A percentile compares a stretch with the other conserved stretches of the same genome.
Conservation (phyloP, 495 filamentous ascomycete genomes). For the Tirmania nivea region DNA sequence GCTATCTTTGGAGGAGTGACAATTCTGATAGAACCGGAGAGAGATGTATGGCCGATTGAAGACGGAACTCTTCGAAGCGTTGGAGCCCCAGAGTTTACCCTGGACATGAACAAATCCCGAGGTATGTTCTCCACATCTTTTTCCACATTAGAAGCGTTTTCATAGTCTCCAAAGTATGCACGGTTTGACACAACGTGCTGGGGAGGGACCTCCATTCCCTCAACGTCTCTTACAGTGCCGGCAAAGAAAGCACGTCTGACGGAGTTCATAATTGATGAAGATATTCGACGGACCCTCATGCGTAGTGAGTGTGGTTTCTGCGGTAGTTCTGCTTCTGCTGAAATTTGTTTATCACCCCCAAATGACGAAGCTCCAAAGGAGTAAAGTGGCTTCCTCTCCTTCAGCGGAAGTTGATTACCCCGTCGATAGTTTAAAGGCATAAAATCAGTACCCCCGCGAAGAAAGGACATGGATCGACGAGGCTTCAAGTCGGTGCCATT, state of each 20-base stretch:
- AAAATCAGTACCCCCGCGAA: conserved; percentile 18
- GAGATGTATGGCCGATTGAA: background rate
- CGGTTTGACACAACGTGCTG: background rate
- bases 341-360: background rate
- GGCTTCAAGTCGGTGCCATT: background rate
- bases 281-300: background rate
- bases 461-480: conserved; percentile 14
- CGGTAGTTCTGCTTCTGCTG: background rate
- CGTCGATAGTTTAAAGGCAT: conserved; percentile 6
- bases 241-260: background rate
- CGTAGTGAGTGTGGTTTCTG: background rate
- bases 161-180: background rate
- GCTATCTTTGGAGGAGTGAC: background rate
- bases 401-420: background rate
- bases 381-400: background rate
- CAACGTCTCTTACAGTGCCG: background rate
- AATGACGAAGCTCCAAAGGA: background rate
- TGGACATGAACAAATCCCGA: background rate
- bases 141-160: background rate
- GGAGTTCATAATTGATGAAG: background rate
- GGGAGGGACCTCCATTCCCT: background rate
- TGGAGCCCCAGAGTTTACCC: background rate
- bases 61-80: background rate
- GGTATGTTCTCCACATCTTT: background rate
- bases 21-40: background rate